These are phyloP conservation scores for Eucalyptus regnans DNA, from an alignment of 345 rosid species.

Conservation along the genomic window DNA sequence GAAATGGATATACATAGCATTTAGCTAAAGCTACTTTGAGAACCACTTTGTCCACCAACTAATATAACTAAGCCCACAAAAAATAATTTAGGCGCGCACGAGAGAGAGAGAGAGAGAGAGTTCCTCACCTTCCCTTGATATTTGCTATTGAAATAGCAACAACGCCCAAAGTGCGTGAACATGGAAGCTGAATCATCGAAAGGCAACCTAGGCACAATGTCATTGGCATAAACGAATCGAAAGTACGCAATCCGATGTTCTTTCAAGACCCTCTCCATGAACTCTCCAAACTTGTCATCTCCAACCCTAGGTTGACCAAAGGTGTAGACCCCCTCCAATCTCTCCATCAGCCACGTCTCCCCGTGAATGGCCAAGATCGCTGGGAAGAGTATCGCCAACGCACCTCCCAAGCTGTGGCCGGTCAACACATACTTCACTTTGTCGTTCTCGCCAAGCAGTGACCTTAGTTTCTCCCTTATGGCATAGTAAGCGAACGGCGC, in stretches of 20 bases:
- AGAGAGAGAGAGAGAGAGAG: neutral
- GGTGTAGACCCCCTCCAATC: slow-evolving; percentile 53
- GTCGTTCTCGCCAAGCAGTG: slow-evolving; percentile 2
- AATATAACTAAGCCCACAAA: too few species aligned
- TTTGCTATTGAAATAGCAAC: slow-evolving; percentile 36
- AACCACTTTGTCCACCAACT: too few species aligned
- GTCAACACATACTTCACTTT: slow-evolving; percentile 39
- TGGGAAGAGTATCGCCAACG: slow-evolving; percentile 38
- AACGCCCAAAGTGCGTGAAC: slow-evolving; percentile 56
- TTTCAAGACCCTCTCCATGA: slow-evolving; percentile 20
- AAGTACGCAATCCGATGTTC: slow-evolving; percentile 24
- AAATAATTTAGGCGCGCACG: too few species aligned
- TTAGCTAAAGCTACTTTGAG: neutral
- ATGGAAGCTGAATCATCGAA: slow-evolving; percentile 24
- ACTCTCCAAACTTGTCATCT: slow-evolving; percentile 28
- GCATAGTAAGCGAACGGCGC: slow-evolving; percentile 36
- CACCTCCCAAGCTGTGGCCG: slow-evolving; percentile 70
- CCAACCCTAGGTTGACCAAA: slow-evolving; percentile 81
- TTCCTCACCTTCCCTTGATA: slow-evolving; percentile 37
- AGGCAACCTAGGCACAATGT: slow-evolving; percentile 49
- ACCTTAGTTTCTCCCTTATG: slow-evolving; percentile 24
- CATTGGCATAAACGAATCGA: slow-evolving; percentile 54
- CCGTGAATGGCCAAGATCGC: slow-evolving; percentile 41
- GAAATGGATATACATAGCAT: neutral
- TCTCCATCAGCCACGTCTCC: slow-evolving; percentile 20